Base-by-base conservation (phyloP, 2,329 filamentous ascomycete species). In the Didymella glomerata region DNA sequence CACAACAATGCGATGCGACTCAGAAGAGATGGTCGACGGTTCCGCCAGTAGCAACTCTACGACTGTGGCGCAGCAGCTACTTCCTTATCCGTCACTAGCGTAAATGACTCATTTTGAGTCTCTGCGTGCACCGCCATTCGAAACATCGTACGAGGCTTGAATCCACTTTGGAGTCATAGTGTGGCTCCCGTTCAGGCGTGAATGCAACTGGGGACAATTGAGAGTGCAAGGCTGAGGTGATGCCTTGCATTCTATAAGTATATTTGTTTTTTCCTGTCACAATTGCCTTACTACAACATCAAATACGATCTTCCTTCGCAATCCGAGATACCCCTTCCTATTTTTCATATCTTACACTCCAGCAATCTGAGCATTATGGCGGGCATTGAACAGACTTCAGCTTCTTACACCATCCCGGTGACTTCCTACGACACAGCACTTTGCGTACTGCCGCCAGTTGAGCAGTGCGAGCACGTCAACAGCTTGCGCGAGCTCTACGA, bases 401-500 rank as follows among this genome's bases (percentile, higher is more conserved):
- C 27, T 34, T 54, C 56, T 10, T 24, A 32, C 18, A 49, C 59
- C n/a, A 63, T 73, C 9, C 60, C 68, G 6, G 68, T 70, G 22
- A 68, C 54, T 42, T 86, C 83, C 3, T 77, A 84, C 62, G 82
- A 88, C 49, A 89, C 87, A 3, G 86, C 87, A 1, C 73, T 90
- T 28, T 88, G 86, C 64, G 69, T 89, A 18, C 77, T 90, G 7
- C 86, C 86, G 2, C 85, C 86, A 0, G 64, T 67, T 22, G 64
- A 77, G 48, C 69, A 83, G 34, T 85, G 83, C 78, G 61, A 77
- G 1, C 66, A 82, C 3, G 71, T 88, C 50, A 81, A 89, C 64
- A 76, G 77, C 14, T 74, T 91, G 3, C 83, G 88, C 44, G 80
- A 78, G n/a, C 76, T 87, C 13, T 87, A 90, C 74, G 88, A 90